Percentiles rank a stretch among this genome's conserved stretches.
Conservation (phyloP, 164 flowering plant species). For the Kingdonia uniflora region DNA sequence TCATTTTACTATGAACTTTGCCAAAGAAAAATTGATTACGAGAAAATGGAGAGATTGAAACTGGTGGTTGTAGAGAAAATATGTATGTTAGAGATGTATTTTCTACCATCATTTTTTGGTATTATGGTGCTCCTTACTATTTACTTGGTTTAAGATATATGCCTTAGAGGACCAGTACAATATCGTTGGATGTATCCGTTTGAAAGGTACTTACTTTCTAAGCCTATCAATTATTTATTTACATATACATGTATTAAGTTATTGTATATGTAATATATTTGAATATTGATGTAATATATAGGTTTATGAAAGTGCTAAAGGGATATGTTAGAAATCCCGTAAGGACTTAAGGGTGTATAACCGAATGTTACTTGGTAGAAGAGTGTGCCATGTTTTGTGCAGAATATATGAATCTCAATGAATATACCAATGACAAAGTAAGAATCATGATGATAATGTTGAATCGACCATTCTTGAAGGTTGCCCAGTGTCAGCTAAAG, state of each 20-base stretch:
- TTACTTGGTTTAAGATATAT: neutral
- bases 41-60: neutral
- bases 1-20: constrained; percentile 3
- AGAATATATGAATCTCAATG: neutral
- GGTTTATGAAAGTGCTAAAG: neutral
- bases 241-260: neutral
- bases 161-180: neutral
- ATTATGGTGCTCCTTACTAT: neutral
- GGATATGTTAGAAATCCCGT: constrained; percentile 1
- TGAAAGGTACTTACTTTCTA: neutral
- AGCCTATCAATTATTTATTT: neutral
- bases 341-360: neutral
- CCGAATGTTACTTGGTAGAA: neutral
- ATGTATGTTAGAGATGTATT: neutral
- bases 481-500: neutral
- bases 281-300: neutral
- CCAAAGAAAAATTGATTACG: neutral
- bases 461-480: neutral
- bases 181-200: constrained; percentile 1
- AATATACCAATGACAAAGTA: neutral
- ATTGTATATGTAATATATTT: too few species aligned
- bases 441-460: neutral
- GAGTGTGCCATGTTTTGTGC: neutral
- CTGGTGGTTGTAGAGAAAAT: neutral
- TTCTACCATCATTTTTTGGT: neutral